phyloP scores from a whole-genome alignment of 768 basidiomycete species.

The Boletus huronensis region DNA sequence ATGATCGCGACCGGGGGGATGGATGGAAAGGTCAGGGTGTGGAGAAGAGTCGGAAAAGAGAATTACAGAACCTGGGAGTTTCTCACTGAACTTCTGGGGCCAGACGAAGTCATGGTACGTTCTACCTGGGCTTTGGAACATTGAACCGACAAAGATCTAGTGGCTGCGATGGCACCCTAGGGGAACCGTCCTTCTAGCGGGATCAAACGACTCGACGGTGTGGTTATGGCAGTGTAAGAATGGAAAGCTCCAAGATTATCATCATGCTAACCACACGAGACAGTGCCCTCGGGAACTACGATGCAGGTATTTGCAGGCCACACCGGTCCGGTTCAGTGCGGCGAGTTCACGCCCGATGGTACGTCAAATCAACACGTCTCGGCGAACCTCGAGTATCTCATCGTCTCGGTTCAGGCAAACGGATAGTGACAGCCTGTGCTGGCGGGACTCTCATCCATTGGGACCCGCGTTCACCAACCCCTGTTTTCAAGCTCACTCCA shows the following conservation, averaged over 20 bases:
- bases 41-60: slow-evolving; percentile 79
- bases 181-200: slow-evolving; percentile 82
- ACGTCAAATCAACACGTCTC: background rate
- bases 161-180: slow-evolving; percentile 97
- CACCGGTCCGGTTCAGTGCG: slow-evolving; percentile 76
- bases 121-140: background rate
- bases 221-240: slow-evolving; percentile 97
- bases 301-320: slow-evolving; percentile 98
- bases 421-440: slow-evolving; percentile 81
- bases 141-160: slow-evolving; percentile 38
- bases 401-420: slow-evolving; percentile 57
- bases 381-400: background rate
- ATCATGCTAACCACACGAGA: slow-evolving; percentile 1
- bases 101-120: slow-evolving; percentile 91
- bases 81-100: slow-evolving; percentile 86
- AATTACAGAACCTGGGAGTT: slow-evolving; percentile 89
- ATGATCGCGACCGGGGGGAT: slow-evolving; percentile 95
- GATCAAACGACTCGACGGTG: slow-evolving; percentile 87
- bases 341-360: slow-evolving; percentile 92
- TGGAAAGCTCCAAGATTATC: background rate
- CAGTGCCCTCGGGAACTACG: slow-evolving; percentile 91
- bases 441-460: slow-evolving; percentile 83
- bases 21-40: slow-evolving; percentile 93
- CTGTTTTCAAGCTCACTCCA: slow-evolving; percentile 76
- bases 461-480: slow-evolving; percentile 80